Percentiles rank a stretch among this genome's conserved stretches.
Evolutionary conservation across 2,329 filamentous ascomycete species (phyloP).

Genomic region (Aspergillus japonicus): DNA sequence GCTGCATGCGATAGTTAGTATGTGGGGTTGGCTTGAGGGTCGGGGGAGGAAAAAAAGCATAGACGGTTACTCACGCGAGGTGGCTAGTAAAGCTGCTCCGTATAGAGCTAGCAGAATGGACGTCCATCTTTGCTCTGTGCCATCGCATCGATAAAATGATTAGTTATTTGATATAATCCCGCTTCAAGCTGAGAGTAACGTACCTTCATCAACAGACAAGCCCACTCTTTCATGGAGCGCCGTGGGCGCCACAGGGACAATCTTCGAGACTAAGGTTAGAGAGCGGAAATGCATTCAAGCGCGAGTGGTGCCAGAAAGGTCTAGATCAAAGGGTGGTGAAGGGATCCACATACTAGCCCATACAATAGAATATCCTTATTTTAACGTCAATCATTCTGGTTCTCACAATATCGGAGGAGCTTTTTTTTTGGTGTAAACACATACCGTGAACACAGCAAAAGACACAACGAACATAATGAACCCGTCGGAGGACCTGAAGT

Average conservation of each 20-base stretch:
- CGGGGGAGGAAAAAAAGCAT: background rate
- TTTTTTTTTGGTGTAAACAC: slow-evolving; percentile 1
- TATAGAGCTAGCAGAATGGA: slow-evolving; percentile 71
- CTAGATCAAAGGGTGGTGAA: background rate
- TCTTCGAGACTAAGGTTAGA: slow-evolving; percentile 27
- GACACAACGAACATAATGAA: slow-evolving; percentile 43
- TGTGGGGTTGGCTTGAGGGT: background rate
- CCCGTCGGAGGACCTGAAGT: slow-evolving; percentile 37
- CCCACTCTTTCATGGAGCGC: slow-evolving; percentile 58
- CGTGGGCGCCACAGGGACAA: slow-evolving; percentile 72
- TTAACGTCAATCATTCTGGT: background rate
- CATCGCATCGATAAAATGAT: background rate
- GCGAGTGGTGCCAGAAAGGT: background rate
- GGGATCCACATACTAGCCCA: slow-evolving; percentile 30
- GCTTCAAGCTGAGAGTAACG: too few species aligned
- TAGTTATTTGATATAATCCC: background rate
- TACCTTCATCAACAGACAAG: slow-evolving; percentile 24
- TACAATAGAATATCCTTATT: slow-evolving; percentile 42
- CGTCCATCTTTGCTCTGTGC: slow-evolving; percentile 65
- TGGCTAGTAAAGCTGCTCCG: slow-evolving; percentile 63
- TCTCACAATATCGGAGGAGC: background rate
- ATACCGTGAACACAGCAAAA: slow-evolving; percentile 43
- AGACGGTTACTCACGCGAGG: slow-evolving; percentile 45
- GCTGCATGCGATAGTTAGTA: slow-evolving; percentile 26
- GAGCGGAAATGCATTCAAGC: background rate